Evolutionary conservation across 1,139 yeast genomes (phyloP), one percentile per base, ranked within the genome.

Genomic region (Spathaspora sp.): DNA sequence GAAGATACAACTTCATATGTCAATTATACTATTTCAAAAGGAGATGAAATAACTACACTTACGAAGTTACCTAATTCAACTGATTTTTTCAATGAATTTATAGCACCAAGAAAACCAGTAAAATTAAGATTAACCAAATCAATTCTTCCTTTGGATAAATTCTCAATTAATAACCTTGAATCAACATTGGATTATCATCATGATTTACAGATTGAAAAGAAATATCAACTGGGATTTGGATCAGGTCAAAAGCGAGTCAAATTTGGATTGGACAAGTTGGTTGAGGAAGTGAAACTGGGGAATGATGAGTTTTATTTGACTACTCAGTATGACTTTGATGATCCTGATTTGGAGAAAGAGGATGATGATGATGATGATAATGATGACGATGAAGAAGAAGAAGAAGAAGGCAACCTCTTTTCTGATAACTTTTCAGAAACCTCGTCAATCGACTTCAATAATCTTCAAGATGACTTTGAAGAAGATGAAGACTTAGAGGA

Each of bases 191-290:
- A 58, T 9, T 67, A 68, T 49, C 60, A 63, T 2, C 61, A 60
- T 3, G 52, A 57, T 7, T 57, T 85, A 23, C 78, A 81, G 55
- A 81, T 84, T 9, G 91, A 85, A 57, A 70, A 71, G 52, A 78
- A 80, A 55, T 60, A 62, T 20, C 63, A 70, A 38, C 80, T 80
- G 44, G 91, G 91, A 2, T 85, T 80, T 64, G 91, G 91, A 0
- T 75, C 82, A 26, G 89, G 89, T 1, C 68, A 72, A 26, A 64
- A 70, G 47, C 65, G 89, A 51, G 62, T 72, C 11, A 69, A 68
- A 47, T 73, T 83, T 79, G 57, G 65, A 1, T 68, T 84, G 48
- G 56, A 53, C 0, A 80, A 81, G 17, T 71, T 84, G 47, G 56
- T 83, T 46, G 57, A 62, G 0, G 65, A 64, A 49, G 57, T 82